phyloP scores from a whole-genome alignment of 176 grass and related monocot species.

The Echinochloa phyllopogon region DNA sequence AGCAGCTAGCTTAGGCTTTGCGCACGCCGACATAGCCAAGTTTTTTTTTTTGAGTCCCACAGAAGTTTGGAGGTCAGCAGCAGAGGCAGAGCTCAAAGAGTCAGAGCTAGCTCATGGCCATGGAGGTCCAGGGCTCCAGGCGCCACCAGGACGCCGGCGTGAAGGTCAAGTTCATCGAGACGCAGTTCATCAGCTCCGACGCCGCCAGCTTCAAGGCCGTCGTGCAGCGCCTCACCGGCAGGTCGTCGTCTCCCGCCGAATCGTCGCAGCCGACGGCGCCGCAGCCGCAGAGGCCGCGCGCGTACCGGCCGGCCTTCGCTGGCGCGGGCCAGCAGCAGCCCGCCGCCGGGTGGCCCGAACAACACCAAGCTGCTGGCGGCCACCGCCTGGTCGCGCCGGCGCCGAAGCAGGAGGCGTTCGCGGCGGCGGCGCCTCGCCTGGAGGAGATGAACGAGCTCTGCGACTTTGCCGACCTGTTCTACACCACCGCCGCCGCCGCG shows the following conservation, averaged over 20 bases:
- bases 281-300: conserved; percentile 30
- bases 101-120: background rate
- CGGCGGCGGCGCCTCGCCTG: background rate
- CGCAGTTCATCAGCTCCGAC: conserved; percentile 74
- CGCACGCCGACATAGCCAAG: background rate
- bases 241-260: conserved; percentile 20
- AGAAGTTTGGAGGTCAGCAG: background rate
- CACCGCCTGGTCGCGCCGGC: background rate
- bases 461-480: conserved; percentile 45
- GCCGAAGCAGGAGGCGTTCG: background rate
- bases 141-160: conserved; percentile 8
- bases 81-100: too few relatives aligned
- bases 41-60: background rate
- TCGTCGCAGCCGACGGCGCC: background rate
- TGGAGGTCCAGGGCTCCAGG: conserved; percentile 39
- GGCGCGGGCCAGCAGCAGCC: background rate
- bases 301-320: background rate
- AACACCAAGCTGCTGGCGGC: background rate
- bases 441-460: conserved; percentile 51
- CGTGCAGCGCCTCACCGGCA: conserved; percentile 71
- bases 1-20: background rate
- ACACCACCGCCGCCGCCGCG: background rate
- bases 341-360: background rate
- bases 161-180: conserved; percentile 83
- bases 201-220: conserved; percentile 76